Conservation (phyloP, 129 eudicot genomes). For the Daucus carota region DNA sequence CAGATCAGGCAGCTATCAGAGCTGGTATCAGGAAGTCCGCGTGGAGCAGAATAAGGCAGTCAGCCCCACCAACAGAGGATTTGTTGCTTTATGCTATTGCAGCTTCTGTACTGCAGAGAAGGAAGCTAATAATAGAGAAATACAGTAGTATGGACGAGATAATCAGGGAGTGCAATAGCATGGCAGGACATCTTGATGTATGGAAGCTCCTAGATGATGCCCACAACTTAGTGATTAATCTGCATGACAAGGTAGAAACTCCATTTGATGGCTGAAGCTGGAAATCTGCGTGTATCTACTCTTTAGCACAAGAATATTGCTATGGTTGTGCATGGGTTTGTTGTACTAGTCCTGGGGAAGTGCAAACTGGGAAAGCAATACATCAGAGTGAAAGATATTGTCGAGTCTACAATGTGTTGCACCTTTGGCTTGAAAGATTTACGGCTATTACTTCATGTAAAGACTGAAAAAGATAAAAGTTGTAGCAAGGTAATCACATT, state of each 20-base stretch:
- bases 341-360: background rate
- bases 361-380: background rate
- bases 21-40: slow-evolving; percentile 58
- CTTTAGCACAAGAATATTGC: background rate
- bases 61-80: slow-evolving; percentile 79
- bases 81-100: slow-evolving; percentile 68
- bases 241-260: slow-evolving; percentile 68
- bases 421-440: background rate
- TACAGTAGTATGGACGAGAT: slow-evolving; percentile 88
- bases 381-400: background rate
- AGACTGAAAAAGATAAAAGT: background rate
- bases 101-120: slow-evolving; percentile 71
- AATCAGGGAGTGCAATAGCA: slow-evolving; percentile 72
- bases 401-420: background rate
- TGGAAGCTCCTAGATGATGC: slow-evolving; percentile 94
- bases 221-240: slow-evolving; percentile 62
- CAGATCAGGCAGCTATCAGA: slow-evolving; percentile 68
- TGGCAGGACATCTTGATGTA: slow-evolving; percentile 86
- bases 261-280: slow-evolving; percentile 7
- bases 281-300: background rate
- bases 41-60: slow-evolving; percentile 66
- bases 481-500: background rate
- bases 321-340: background rate
- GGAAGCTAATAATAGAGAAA: slow-evolving; percentile 66
- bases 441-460: background rate